Conservation (phyloP, 495 filamentous ascomycete genomes). For the Penicillium paradoxum region DNA sequence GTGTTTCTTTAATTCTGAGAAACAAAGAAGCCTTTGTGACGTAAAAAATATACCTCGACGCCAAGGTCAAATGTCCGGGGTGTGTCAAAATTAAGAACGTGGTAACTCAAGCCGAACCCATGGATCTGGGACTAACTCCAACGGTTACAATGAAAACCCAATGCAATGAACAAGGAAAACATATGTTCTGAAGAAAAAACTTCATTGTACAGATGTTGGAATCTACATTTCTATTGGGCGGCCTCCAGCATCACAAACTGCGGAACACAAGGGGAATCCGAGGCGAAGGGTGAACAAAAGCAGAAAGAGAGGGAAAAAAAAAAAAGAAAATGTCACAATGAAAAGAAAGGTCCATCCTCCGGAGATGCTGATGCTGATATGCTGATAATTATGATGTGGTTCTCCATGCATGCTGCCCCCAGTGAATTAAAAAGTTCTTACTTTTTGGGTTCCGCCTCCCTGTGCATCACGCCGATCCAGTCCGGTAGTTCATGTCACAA, state of each 20-base stretch:
- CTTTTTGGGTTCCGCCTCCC: slow-evolving; percentile 21
- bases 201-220: slow-evolving; percentile 20
- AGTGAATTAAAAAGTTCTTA: slow-evolving; percentile 19
- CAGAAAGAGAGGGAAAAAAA: neutral
- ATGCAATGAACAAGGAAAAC: neutral
- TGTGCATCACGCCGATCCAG: slow-evolving; percentile 28
- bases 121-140: neutral
- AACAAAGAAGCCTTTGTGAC: neutral
- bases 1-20: neutral
- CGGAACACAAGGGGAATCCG: slow-evolving; percentile 20
- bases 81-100: neutral
- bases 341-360: slow-evolving; percentile 8
- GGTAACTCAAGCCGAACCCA: neutral
- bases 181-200: neutral
- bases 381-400: slow-evolving; percentile 21
- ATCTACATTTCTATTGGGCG: slow-evolving; percentile 23
- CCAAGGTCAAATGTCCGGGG: neutral
- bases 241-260: slow-evolving; percentile 16
- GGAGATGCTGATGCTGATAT: slow-evolving; percentile 24
- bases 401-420: slow-evolving; percentile 19
- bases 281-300: slow-evolving; percentile 8
- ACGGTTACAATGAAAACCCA: neutral
- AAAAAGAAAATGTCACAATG: slow-evolving; percentile 9
- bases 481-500: slow-evolving; percentile 23
- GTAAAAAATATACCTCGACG: neutral